phyloP scores from a whole-genome alignment of 2,329 filamentous ascomycete species.

The Coniochaeta sp. region DNA sequence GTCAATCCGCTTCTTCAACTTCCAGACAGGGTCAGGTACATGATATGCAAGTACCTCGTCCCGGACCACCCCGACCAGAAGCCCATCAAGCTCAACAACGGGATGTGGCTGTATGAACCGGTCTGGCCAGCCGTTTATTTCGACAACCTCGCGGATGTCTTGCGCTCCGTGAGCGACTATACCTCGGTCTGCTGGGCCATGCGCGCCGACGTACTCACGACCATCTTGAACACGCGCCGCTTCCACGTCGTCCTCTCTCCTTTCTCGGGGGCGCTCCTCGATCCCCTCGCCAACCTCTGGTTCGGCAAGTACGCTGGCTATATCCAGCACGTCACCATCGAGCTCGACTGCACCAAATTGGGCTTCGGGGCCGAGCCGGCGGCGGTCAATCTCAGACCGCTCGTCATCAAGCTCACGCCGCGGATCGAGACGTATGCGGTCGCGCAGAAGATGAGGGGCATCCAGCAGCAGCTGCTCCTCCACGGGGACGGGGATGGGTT shows the following conservation, averaged over 20 bases:
- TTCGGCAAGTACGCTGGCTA: constrained; percentile 25
- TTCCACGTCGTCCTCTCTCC: constrained; percentile 33
- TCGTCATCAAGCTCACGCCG: constrained; percentile 3
- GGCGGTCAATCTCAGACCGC: constrained; percentile 8
- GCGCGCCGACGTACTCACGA: constrained; percentile 26
- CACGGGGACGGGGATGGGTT: not conserved
- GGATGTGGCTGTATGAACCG: constrained; percentile 20
- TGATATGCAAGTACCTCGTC: constrained; percentile 13
- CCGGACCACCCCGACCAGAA: constrained; percentile 9
- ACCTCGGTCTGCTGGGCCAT: constrained; percentile 25
- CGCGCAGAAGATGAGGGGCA: not conserved
- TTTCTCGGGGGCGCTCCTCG: constrained; percentile 21
- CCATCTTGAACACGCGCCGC: constrained; percentile 23
- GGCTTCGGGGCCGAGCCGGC: constrained; percentile 20
- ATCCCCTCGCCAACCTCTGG: constrained; percentile 26
- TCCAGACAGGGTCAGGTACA: constrained; percentile 14
- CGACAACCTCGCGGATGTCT: constrained; percentile 16
- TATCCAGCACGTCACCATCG: constrained; percentile 28
- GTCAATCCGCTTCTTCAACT: constrained; percentile 12
- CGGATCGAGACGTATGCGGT: not conserved
- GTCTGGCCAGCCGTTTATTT: constrained; percentile 28
- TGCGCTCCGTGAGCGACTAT: constrained; percentile 17
- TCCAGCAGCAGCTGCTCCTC: not conserved
- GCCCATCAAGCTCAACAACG: constrained; percentile 19
- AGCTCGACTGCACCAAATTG: constrained; percentile 31